These are phyloP conservation scores for Remersonia thermophila DNA, from an alignment of 2,329 filamentous ascomycete species.

Conservation along the genomic window DNA sequence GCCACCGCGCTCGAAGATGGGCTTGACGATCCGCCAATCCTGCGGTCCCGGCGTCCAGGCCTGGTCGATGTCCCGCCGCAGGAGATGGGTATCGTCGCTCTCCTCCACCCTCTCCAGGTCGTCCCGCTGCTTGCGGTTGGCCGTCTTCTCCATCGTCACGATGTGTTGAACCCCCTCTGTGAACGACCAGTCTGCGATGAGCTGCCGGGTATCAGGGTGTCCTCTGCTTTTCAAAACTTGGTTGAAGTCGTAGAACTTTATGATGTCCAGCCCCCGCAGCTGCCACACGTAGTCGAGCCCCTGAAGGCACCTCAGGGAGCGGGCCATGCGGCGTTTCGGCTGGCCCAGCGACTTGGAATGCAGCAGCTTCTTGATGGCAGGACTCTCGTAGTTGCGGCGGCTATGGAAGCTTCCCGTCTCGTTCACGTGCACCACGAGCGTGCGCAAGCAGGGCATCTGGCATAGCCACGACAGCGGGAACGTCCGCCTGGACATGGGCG, in stretches of 20 bases:
- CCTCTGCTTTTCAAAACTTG: constrained; percentile 3
- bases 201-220: constrained; percentile 3
- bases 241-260: constrained; percentile 31
- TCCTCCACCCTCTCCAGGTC: too few species aligned
- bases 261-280: constrained; percentile 30
- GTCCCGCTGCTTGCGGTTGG: too few species aligned
- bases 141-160: constrained; percentile 29
- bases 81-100: too few species aligned
- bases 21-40: too few species aligned
- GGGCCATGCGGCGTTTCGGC: constrained; percentile 26
- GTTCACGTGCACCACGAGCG: constrained; percentile 27
- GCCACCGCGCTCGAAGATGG: too few species aligned
- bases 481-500: constrained; percentile 27
- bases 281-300: constrained; percentile 32
- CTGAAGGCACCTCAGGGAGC: constrained; percentile 29
- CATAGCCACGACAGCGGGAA: constrained; percentile 24
- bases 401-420: constrained; percentile 23
- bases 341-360: constrained; percentile 23
- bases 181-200: constrained; percentile 24
- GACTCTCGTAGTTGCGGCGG: constrained; percentile 27
- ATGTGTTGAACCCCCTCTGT: constrained; percentile 21
- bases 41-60: too few species aligned
- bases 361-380: constrained; percentile 14
- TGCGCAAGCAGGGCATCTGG: constrained; percentile 28
- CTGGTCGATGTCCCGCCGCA: too few species aligned